These are phyloP conservation scores for Rhodamnia argentea DNA, from an alignment of 345 rosid genomes.

Conservation along the genomic window DNA sequence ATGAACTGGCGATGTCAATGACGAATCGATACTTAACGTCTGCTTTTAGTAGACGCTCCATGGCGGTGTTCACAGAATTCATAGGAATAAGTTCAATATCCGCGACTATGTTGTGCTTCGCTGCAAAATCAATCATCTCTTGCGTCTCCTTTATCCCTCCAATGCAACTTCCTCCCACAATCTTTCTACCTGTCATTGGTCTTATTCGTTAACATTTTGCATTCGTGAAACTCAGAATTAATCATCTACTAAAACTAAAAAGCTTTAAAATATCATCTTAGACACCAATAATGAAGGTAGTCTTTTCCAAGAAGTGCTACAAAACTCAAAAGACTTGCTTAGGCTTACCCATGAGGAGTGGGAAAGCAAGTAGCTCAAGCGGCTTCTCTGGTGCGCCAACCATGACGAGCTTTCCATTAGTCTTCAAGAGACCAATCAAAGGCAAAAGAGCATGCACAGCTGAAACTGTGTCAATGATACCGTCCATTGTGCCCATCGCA, in stretches of 20 bases:
- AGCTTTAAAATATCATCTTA: not conserved
- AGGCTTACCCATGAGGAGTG: conserved; percentile 17
- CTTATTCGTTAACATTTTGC: not conserved
- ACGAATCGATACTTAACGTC: conserved; percentile 14
- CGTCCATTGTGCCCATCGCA: conserved; percentile 29
- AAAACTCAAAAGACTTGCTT: not conserved
- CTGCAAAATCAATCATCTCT: conserved; percentile 14
- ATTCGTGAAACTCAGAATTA: not conserved
- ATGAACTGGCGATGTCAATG: conserved; percentile 9
- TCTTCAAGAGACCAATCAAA: conserved; percentile 30
- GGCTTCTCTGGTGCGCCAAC: conserved; percentile 43
- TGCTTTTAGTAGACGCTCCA: conserved; percentile 1
- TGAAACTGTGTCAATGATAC: conserved; percentile 47
- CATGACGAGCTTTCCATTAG: conserved; percentile 36
- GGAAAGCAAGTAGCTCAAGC: conserved; percentile 26
- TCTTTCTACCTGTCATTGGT: conserved; percentile 9
- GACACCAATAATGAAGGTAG: not conserved
- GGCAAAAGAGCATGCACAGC: conserved; percentile 36
- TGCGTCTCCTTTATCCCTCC: conserved; percentile 27
- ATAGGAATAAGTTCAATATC: conserved; percentile 9
- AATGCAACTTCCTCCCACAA: not conserved
- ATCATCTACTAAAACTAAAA: not conserved
- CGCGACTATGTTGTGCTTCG: conserved; percentile 2
- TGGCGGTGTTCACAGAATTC: conserved; percentile 10
- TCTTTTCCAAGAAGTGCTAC: not conserved